Base-by-base conservation (phyloP, 305 asterid genomes). In the Fraxinus baroniana region DNA sequence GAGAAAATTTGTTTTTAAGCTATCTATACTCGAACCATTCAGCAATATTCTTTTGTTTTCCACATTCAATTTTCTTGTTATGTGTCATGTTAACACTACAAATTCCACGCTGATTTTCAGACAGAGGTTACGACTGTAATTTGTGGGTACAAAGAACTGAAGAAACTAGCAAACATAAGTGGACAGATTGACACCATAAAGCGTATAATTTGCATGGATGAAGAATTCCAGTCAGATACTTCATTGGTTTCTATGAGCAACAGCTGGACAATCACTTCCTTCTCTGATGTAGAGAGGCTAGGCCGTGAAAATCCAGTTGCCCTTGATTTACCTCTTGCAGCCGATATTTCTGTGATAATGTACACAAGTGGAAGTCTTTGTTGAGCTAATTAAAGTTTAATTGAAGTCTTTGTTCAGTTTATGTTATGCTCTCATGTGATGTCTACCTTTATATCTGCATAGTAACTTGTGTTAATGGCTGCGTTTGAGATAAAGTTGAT, bases 121-220 rank as follows among this genome's bases (percentile, higher is more conserved):
- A 94, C 99, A 73, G 98, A 96, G 90, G 98, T 93, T 84, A 94
- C 98, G 35, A 94, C 98, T 80, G 98, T 96, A 86, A 94, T 96
- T 80, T 96, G 98, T 57, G 98, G 99, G 72, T 83, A 88, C 76
- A 94, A 92, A 87, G 97, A 94, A 86, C 91, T 96, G 92, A 92
- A 91, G 94, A 96, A 96, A 82, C 87, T 96, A 79, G 87, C 88
- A 78, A 94, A 91, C 64, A 79, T 94, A 26, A 91, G 98, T 79
- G 97, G 97, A 80, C 98, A 94, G 89, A 93, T 96, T 41, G 98
- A 96, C 89, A 89, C 97, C 0, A 94, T 96, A 75, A 92, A 91
- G 91, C 94, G 90, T 73, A 82, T 96, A 78, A 94, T 96, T 87
- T 92, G 93, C 89, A 92, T 96, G 93, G 98, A 94, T 79, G 91